phyloP scores from a whole-genome alignment of 140 eudicot species.

The Oenanthe javanica region DNA sequence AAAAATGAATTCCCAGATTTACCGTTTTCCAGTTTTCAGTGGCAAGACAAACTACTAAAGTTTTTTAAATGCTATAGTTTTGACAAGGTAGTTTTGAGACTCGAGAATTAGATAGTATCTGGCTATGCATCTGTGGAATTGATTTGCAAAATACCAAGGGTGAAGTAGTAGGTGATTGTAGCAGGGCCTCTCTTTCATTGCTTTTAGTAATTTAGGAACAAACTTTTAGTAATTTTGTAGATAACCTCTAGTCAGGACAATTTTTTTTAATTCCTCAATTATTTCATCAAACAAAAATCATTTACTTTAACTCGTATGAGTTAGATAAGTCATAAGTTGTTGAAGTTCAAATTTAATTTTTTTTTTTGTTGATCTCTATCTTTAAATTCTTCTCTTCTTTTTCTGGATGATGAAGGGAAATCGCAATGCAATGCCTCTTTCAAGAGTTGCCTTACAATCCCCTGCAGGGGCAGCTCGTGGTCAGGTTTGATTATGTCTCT shows the following conservation, averaged over 20 bases:
- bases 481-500: constrained; percentile 46
- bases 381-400: background rate
- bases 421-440: constrained; percentile 58
- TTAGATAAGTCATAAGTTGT: background rate
- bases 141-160: background rate
- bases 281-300: background rate
- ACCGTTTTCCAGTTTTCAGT: background rate
- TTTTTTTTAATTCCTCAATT: background rate
- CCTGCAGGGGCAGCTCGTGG: constrained; percentile 91
- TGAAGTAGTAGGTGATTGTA: background rate
- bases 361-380: background rate
- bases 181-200: background rate
- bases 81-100: background rate
- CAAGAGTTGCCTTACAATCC: constrained; percentile 53
- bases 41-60: background rate
- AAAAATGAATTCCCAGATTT: background rate
- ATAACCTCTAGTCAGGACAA: background rate
- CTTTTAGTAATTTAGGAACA: background rate
- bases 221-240: background rate
- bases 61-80: background rate
- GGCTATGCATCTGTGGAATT: background rate
- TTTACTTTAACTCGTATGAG: background rate
- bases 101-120: background rate
- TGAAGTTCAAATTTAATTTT: background rate
- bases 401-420: constrained; percentile 46